Evolutionary conservation across 192 early-diverging fungal genomes (phyloP), one percentile per base, ranked within the genome.

Genomic region (Coemansia sp.): DNA sequence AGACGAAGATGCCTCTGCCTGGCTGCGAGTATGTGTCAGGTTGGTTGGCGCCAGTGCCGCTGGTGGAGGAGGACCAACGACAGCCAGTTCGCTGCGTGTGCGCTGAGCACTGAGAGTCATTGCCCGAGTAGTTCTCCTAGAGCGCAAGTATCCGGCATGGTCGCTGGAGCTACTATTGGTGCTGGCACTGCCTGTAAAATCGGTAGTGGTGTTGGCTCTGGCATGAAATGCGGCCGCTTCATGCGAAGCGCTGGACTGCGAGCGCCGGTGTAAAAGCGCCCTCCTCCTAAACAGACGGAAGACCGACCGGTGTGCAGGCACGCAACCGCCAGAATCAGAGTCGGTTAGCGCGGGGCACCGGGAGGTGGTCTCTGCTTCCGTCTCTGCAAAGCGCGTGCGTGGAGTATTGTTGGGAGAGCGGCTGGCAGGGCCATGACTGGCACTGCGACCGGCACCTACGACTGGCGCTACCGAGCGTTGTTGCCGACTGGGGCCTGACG

Each of bases 101-200:
- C 78, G 78, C 68, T 81, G 78, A 35, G 78, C 74, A 49, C 74
- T 81, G 61, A 81, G 78, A 30, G 78, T 81, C 43, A 69, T 66
- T 3, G 66, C 78, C 7, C 74, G 70, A 60, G 74, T 81, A n/a
- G 43, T 61, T 38, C 73, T 81, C 17, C 69, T 67, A 13, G 78
- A 73, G 57, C 78, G 78, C 78, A 81, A 42, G 55, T 81, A 81
- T n/a, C 78, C 78, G 64, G 70, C 78, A 50, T 65, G 64, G 43
- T 73, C 70, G 64, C 74, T 75, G 16, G 70, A 65, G 62, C 67
- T 76, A 47, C 66, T 58, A 32, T 58, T 75, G 50, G 64, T 72
- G 50, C 77, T 72, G 26, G 42, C 57, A 60, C 69, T 64, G 17
- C 69, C 49, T 5, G 40, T 76, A 32, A 66, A 64, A 39, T 69